Evolutionary conservation across 2,329 filamentous ascomycete species (phyloP).

Genomic region (Colletotrichum limetticola): DNA sequence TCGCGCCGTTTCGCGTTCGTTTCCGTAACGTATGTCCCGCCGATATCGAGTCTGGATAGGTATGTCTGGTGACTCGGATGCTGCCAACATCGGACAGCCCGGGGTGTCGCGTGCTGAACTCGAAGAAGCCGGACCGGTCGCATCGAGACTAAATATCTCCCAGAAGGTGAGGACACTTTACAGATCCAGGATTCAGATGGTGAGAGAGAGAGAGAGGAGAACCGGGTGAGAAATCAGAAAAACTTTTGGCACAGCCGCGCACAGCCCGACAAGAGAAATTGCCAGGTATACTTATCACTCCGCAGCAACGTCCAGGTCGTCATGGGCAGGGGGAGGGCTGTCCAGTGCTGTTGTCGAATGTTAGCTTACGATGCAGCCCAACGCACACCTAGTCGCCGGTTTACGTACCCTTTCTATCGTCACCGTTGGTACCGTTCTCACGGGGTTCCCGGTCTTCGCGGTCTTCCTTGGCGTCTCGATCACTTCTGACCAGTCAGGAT

Average conservation of each 20-base stretch:
- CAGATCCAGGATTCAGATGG: constrained; percentile 30
- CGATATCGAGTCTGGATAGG: constrained; percentile 5
- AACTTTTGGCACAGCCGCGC: constrained; percentile 33
- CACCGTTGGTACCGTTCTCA: constrained; percentile 83
- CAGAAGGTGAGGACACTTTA: constrained; percentile 35
- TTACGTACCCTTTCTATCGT: constrained; percentile 86
- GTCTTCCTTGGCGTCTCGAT: constrained; percentile 70
- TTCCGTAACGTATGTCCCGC: constrained; percentile 6
- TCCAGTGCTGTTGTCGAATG: constrained; percentile 65
- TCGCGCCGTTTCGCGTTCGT: constrained; percentile 15
- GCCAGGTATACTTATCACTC: constrained; percentile 63
- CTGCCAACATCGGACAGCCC: constrained; percentile 20
- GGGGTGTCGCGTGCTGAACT: constrained; percentile 10
- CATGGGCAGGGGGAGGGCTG: constrained; percentile 84
- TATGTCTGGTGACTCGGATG: constrained; percentile 19
- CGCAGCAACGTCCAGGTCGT: constrained; percentile 95
- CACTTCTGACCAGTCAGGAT: constrained; percentile 51
- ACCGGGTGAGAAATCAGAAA: constrained; percentile 24
- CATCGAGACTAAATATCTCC: constrained; percentile 35
- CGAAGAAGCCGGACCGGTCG: constrained; percentile 28
- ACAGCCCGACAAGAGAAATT: constrained; percentile 29
- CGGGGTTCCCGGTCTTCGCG: constrained; percentile 79
- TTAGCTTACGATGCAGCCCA: background rate
- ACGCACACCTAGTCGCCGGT: background rate
- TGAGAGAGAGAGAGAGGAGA: constrained; percentile 5